Evolutionary conservation across 2,329 filamentous ascomycete genomes (phyloP), one percentile per base, ranked within the genome.

Genomic region (Epichloe sylvatica): DNA sequence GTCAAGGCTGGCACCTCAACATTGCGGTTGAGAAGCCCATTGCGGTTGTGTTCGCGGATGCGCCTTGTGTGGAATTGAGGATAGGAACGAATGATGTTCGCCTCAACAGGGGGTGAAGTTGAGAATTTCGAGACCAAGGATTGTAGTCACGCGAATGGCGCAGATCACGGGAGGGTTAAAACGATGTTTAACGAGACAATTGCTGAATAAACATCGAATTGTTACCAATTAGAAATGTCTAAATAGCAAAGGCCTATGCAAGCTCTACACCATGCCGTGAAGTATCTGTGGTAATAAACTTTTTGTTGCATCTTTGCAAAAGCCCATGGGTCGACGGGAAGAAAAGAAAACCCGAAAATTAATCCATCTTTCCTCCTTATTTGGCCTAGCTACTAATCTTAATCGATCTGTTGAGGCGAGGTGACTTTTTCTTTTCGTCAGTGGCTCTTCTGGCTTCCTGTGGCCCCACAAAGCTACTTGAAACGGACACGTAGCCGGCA

Each of bases 11-110:
- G 65, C 71, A 71, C 51, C 67, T 89, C 46, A 75, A 71, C 52
- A 72, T 89, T 37, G 69, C 70, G 23, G 67, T 89, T 47, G 80
- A 81, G 64, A 89, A 89, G 67, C 85, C 85, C 3, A 79, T 82
- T 12, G 85, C 85, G 0, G 81, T 89, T 19, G 76, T 80, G 0
- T 77, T 84, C 57, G 85, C 85, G 2, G 84, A 87, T 55, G 81
- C 80, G 11, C 83, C 84, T 0, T 72, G 75, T 4, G 79, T 89
- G 5, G 82, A 87, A 62, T 59, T 64, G 56, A 59, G 57, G 36
- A 57, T 59, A 45, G 60, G 58, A 38, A 64, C 62, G 4, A 54
- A 60, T 15, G 55, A 60, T 36, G 53, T 60, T 4, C 4, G 33
- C n/a, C n/a, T 21, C n/a, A 23, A 33, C 15, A 40, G 41, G 19